Evolutionary conservation across 345 rosid species (phyloP).

Genomic region (Eucalyptus victrix): DNA sequence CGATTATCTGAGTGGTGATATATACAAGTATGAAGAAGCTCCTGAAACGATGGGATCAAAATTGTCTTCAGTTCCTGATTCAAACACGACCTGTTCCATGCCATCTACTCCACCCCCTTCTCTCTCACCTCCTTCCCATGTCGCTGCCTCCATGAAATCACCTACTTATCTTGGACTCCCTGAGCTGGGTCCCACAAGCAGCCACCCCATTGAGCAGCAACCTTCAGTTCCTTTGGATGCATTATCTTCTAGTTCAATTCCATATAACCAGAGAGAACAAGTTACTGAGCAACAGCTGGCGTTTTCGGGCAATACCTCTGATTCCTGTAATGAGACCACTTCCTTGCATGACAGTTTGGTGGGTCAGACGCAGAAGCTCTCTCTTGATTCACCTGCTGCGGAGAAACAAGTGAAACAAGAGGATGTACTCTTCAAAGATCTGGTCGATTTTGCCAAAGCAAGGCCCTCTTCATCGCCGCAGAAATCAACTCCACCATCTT

Average conservation of each 20-base stretch:
- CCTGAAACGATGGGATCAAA: constrained; percentile 12
- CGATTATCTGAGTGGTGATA: constrained; percentile 92
- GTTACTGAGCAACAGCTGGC: constrained; percentile 29
- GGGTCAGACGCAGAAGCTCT: constrained; percentile 54
- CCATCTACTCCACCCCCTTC: constrained; percentile 6
- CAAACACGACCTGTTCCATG: constrained; percentile 18
- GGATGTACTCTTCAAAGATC: constrained; percentile 83
- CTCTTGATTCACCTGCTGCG: constrained; percentile 33
- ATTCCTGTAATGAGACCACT: constrained; percentile 37
- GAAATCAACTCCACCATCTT: neutral
- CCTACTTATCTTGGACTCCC: neutral
- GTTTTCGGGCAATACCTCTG: neutral
- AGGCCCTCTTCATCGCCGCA: neutral
- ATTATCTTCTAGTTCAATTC: constrained; percentile 34
- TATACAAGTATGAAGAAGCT: constrained; percentile 44
- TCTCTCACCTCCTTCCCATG: neutral
- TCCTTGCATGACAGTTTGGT: constrained; percentile 47
- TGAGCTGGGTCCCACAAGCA: neutral
- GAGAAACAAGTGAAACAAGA: constrained; percentile 58
- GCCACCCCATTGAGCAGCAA: constrained; percentile 35
- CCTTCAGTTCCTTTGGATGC: constrained; percentile 48
- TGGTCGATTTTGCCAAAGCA: constrained; percentile 68
- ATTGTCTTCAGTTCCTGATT: constrained; percentile 11
- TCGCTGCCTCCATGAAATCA: neutral
- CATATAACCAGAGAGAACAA: constrained; percentile 61